Evolutionary conservation across 495 filamentous ascomycete species (phyloP), one percentile per base, ranked within the genome.

Genomic region (Aspergillus coremiiformis): DNA sequence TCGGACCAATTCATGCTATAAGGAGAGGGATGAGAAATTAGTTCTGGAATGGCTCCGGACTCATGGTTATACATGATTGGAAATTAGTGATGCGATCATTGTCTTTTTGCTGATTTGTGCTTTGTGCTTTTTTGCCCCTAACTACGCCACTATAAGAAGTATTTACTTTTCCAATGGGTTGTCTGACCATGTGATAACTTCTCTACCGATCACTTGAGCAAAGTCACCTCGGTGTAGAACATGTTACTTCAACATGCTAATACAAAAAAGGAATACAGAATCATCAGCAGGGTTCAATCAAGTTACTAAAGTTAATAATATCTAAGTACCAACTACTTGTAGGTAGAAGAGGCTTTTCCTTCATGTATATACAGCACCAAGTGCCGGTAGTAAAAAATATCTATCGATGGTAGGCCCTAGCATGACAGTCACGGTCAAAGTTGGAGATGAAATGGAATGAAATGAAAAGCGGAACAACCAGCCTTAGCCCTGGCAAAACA

Each of bases 1-100:
- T 47, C 74, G 77, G 21, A 86, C 84, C 6, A 85, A 89, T 62
- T 87, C 86, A 5, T 79, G 77, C 19, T 96, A 92, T 70, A 84
- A 82, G 68, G 71, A 80, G 63, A 74, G 90, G 44, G 91, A 95
- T 68, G 71, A 80, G 59, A 68, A 72, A 54, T 64, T 74, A 48
- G 76, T 92, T 39, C 71, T 81, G 65, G 83, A 85, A 63, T 93
- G 88, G 88, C 67, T 93, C 53, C 65, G 67, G 51, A 70, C 78
- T 21, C 80, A 86, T 63, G 78, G 76, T 5, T 89, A 89, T 66
- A 64, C 59, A 15, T 78, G 53, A 70, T 44, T 12, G 8, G 24
- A 27, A 27, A 4, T 4, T 8, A 27, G 24, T n/a, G n/a, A n/a
- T n/a, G n/a, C n/a, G n/a, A n/a, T n/a, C n/a, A n/a, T n/a, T n/a